phyloP scores from a whole-genome alignment of 345 rosid genomes.

The Eutrema japonicum region DNA sequence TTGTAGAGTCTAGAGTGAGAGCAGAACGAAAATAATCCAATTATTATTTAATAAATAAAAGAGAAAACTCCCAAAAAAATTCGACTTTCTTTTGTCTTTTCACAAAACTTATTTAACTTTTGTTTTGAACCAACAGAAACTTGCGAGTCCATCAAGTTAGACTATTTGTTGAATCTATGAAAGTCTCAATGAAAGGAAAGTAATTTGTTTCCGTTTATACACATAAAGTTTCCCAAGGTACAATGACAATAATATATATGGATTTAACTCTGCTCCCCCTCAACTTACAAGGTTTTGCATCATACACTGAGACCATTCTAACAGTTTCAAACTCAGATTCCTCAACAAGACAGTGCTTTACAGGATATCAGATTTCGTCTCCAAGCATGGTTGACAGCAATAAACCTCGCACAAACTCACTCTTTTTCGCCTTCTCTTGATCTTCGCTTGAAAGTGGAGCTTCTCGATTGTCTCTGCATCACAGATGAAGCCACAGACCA shows the following conservation, averaged over 20 bases:
- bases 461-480: conserved; percentile 49
- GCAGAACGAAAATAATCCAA: not conserved
- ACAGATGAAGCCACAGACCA: conserved; percentile 14
- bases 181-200: conserved; percentile 4
- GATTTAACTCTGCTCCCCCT: conserved; percentile 22
- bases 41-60: not conserved
- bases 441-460: conserved; percentile 55
- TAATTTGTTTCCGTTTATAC: conserved; percentile 28
- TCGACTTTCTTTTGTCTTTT: not conserved
- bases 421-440: conserved; percentile 58
- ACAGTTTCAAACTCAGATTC: conserved; percentile 29
- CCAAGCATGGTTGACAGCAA: conserved; percentile 62
- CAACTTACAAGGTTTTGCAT: conserved; percentile 36
- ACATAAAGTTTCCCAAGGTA: conserved; percentile 32
- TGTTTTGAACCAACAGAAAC: not conserved
- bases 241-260: conserved; percentile 33
- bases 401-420: conserved; percentile 64
- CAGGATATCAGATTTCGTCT: conserved; percentile 49
- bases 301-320: conserved; percentile 26
- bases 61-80: not conserved
- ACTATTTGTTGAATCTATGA: not conserved
- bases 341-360: conserved; percentile 24
- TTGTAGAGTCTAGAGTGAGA: not conserved
- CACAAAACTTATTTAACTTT: not conserved
- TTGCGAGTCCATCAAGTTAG: conserved; percentile 5